phyloP scores from a whole-genome alignment of 345 rosid genomes.

The Eucalyptus sp. region DNA sequence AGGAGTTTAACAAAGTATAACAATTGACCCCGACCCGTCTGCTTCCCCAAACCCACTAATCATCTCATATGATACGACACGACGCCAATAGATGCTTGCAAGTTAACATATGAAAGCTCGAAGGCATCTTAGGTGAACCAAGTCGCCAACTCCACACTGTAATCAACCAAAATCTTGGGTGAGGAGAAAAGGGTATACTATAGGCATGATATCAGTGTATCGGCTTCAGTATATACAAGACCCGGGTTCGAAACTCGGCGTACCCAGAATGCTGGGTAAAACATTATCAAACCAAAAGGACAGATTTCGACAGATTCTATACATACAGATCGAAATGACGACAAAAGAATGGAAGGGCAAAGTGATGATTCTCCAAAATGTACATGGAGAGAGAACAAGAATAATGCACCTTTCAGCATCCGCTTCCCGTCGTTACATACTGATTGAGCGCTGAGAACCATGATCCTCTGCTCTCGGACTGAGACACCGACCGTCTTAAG shows the following conservation, averaged over 20 bases:
- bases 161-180: background rate
- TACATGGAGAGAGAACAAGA: background rate
- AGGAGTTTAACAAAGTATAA: background rate
- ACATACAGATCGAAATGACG: background rate
- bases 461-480: constrained; percentile 36
- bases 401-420: constrained; percentile 30
- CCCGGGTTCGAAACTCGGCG: background rate
- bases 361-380: background rate
- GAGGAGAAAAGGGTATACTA: background rate
- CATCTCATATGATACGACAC: background rate
- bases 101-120: background rate
- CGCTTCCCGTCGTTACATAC: constrained; percentile 44
- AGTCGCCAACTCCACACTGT: background rate
- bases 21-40: background rate
- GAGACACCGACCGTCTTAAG: constrained; percentile 34
- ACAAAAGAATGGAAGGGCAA: background rate
- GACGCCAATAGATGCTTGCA: background rate
- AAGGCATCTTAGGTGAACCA: background rate
- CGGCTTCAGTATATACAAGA: background rate
- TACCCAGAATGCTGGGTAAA: background rate
- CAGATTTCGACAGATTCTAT: background rate
- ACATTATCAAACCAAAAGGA: background rate
- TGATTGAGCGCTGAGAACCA: constrained; percentile 78
- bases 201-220: background rate
- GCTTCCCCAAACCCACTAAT: background rate